Conservation (phyloP, 2,329 filamentous ascomycete genomes). For the Trichoderma sp. region DNA sequence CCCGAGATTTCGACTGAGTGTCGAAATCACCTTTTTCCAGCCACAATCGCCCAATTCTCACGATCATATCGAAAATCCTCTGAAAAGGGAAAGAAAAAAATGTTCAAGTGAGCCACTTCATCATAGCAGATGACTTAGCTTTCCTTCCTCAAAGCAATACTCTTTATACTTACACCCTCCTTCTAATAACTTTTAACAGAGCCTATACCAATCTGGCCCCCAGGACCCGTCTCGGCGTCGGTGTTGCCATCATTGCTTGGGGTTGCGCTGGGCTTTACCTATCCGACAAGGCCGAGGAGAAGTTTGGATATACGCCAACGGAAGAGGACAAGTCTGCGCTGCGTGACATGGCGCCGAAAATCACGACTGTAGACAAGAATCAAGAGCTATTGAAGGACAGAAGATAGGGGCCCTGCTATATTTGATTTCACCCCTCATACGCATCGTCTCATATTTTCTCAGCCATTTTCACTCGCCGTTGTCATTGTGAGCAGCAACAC, state of each 20-base stretch:
- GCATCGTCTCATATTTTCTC: not conserved
- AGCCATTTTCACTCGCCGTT: not conserved
- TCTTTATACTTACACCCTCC: not conserved
- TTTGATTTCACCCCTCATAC: not conserved
- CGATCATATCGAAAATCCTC: not conserved
- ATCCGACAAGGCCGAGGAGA: constrained; percentile 73
- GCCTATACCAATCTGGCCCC: constrained; percentile 73
- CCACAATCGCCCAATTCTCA: not conserved
- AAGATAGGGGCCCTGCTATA: not conserved
- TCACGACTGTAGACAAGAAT: constrained; percentile 60
- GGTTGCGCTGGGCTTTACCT: constrained; percentile 73
- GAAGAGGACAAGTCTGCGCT: constrained; percentile 73
- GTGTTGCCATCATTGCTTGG: constrained; percentile 76
- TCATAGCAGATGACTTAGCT: not conserved
- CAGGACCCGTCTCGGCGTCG: constrained; percentile 71
- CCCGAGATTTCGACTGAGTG: not conserved
- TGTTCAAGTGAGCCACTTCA: constrained; percentile 25
- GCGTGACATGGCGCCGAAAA: constrained; percentile 62
- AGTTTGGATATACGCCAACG: constrained; percentile 71
- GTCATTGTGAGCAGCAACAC: not conserved
- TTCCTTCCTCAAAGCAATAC: too few relatives aligned
- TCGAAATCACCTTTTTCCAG: not conserved
- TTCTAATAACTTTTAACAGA: constrained; percentile 44
- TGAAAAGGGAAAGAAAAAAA: not conserved
- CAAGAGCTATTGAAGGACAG: not conserved